Conservation (phyloP, 73 alveolate genomes). For the Paramecium tetraurelia region DNA sequence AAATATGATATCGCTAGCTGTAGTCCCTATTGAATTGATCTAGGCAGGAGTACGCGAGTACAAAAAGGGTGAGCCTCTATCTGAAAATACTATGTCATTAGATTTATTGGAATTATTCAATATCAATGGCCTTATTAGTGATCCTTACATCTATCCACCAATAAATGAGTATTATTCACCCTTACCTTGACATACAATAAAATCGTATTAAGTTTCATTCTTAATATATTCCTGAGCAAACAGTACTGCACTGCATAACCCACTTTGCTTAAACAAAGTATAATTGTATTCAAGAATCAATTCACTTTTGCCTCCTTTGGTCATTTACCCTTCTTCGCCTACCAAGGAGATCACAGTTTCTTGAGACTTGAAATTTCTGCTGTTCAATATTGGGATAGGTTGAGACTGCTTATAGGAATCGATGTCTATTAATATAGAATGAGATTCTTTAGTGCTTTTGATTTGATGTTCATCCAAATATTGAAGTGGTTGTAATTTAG, state of each 20-base stretch:
- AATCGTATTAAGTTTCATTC: constrained; percentile 10
- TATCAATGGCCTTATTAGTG: not conserved
- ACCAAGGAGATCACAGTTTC: not conserved
- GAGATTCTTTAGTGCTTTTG: not conserved
- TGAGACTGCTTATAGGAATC: not conserved
- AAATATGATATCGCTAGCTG: not conserved
- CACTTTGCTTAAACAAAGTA: not conserved
- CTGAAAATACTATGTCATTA: not conserved
- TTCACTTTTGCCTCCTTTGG: not conserved
- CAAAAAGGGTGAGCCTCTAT: not conserved
- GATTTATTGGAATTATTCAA: not conserved
- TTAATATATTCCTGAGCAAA: not conserved
- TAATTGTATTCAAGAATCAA: not conserved
- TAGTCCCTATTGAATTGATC: not conserved
- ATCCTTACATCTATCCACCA: not conserved
- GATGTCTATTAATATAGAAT: not conserved
- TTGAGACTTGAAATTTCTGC: not conserved
- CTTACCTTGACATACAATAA: not conserved
- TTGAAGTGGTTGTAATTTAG: not conserved
- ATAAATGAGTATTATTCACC: not conserved
- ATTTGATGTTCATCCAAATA: not conserved
- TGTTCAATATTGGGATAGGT: not conserved
- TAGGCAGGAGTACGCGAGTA: not conserved
- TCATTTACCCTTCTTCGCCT: not conserved
- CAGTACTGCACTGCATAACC: not conserved